Base-by-base conservation (phyloP, 345 rosid genomes). In the Bruguiera gymnorhiza region DNA sequence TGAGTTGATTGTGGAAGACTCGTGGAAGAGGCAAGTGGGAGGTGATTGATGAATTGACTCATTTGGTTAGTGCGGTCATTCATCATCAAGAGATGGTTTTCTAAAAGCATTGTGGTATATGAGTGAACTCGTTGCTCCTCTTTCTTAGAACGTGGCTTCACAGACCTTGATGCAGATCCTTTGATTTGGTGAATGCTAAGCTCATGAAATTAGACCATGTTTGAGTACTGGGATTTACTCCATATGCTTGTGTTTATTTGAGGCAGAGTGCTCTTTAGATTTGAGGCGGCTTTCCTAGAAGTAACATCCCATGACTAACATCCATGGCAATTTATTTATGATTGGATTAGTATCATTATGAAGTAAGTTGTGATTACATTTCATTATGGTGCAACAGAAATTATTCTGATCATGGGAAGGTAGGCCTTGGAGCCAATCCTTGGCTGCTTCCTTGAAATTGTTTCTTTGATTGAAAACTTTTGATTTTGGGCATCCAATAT, bases 1-100 rank as follows among this genome's bases (percentile, higher is more conserved):
- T 76, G 97, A 94, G 61, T 62, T 94, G 83, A 89, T 94, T 23
- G 95, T 89, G 57, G 97, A 94, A 74, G 97, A 91, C 80, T 91
- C 96, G 0, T 94, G 97, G 97, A 91, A 91, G 84, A 85, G 96
- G 73, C 98, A 94, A 76, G 96, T 91, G 2, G 96, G 98, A 27
- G 96, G 98, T 16, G 92, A 85, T 74, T 89, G 82, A 85, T 68
- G 67, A n/a, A 6, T 29, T 18, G 43, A 43, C n/a, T 53, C 20
- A 23, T 46, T 57, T 65, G 48, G 56, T 36, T 4, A 20, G 15
- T 61, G 19, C 31, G n/a, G 43, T 11, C 2, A n/a, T 24, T 13
- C 9, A 19, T 53, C 23, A 55, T 55, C 43, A 29, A 39, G 36
- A 43, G 16, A 24, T 50, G 39, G 27, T 32, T 8, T 29, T 26